Percentiles rank a stretch among this genome's conserved stretches.
Conservation (phyloP, 2,329 filamentous ascomycete species). For the Talaromyces sp. region DNA sequence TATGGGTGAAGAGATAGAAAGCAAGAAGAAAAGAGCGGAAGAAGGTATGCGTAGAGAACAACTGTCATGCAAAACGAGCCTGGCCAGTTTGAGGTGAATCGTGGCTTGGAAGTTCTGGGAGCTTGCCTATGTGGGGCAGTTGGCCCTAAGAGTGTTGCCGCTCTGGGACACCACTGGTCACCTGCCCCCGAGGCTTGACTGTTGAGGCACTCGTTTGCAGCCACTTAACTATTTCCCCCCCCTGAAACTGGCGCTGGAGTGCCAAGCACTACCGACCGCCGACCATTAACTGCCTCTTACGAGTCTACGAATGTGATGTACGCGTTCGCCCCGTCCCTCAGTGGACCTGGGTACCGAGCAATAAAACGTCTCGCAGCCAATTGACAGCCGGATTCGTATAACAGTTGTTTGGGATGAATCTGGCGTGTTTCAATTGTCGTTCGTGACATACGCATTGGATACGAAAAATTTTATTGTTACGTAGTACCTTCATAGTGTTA, state of each 20-base stretch:
- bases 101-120: slow-evolving; percentile 6
- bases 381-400: neutral
- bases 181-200: neutral
- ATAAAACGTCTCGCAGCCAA: neutral
- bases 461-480: neutral
- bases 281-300: neutral
- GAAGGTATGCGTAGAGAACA: neutral
- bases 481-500: neutral
- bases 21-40: neutral
- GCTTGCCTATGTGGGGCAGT: slow-evolving; percentile 6
- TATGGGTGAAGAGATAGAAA: neutral
- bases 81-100: neutral
- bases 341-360: neutral
- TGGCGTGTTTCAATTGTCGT: neutral
- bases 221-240: neutral
- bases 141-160: neutral
- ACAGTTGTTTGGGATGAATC: neutral
- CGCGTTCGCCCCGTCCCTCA: slow-evolving; percentile 2
- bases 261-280: neutral
- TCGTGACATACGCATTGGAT: neutral
- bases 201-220: slow-evolving; percentile 11
- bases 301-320: neutral
- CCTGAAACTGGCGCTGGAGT: slow-evolving; percentile 1
- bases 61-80: neutral
- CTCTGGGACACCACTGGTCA: slow-evolving; percentile 3